Percentiles rank a stretch among this genome's conserved stretches.
Conservation (phyloP, 116 monocot genomes). For the Thalassia testudinum region DNA sequence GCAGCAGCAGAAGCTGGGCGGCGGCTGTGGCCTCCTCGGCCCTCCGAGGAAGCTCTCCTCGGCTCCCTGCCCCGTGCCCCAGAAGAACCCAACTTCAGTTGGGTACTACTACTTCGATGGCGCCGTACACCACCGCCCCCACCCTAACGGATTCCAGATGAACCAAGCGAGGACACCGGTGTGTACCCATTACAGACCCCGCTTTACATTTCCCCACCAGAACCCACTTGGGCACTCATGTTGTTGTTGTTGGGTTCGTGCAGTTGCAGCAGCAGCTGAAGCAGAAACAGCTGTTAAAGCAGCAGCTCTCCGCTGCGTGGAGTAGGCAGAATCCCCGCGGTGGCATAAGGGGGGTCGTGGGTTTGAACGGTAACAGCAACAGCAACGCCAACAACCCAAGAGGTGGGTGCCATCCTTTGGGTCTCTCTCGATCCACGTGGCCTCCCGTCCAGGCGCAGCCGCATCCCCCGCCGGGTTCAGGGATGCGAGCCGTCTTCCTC, state of each 20-base stretch:
- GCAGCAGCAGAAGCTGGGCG: background rate
- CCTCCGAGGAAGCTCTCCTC: background rate
- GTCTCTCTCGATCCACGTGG: background rate
- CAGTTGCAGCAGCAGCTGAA: constrained; percentile 44
- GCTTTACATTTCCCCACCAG: background rate
- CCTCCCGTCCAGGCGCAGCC: background rate
- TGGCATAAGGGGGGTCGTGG: background rate
- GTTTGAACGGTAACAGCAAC: too few relatives aligned
- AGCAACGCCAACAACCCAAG: too few relatives aligned
- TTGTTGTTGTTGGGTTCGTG: background rate
- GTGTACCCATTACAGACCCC: background rate
- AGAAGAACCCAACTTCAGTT: too few relatives aligned
- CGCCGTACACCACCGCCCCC: background rate
- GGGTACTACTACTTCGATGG: constrained; percentile 7
- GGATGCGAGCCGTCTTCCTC: constrained; percentile 43
- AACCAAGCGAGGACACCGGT: too few relatives aligned
- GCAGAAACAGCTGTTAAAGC: constrained; percentile 8
- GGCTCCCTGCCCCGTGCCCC: background rate
- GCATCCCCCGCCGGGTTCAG: constrained; percentile 5
- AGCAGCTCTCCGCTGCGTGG: constrained; percentile 21
- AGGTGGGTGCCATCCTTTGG: background rate
- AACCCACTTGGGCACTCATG: too few relatives aligned
- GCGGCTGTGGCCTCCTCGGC: constrained; percentile 7
- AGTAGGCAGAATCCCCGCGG: constrained; percentile 4
- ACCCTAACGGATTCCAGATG: too few relatives aligned